Evolutionary conservation across 2,329 filamentous ascomycete genomes (phyloP), one percentile per base, ranked within the genome.

Genomic region (Macroventuria anomochaeta): DNA sequence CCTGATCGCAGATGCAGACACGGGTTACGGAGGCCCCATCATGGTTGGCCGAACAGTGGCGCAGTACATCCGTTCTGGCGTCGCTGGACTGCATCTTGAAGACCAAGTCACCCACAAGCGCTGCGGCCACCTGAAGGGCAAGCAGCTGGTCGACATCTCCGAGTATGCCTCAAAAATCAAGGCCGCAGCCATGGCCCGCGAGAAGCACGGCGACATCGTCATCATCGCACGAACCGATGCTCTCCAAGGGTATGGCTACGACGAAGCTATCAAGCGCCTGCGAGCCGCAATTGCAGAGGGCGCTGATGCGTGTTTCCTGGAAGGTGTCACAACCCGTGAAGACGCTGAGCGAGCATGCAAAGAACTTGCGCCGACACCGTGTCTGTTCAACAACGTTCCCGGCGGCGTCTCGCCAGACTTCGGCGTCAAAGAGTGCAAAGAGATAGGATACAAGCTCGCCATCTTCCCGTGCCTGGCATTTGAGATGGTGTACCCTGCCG

Each of bases 161-260:
- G 79, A 79, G 17, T 88, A 79, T 59, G 67, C 79, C n/a, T 70
- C 76, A n/a, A 78, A 86, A 0, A 84, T 88, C 62, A 75, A 80
- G 0, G 85, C 85, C 0, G 84, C 84, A 0, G 75, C 73, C 11
- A 72, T 77, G 7, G 81, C 84, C 1, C 75, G 84, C 2, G 70
- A 77, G 18, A 72, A 76, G 15, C 67, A 81, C 25, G 75, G 76
- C 10, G 85, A 88, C 57, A 85, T 88, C 31, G 79, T 88, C 23
- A 79, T 88, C 49, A 88, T 89, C 51, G 85, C 85, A 1, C 78
- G 86, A 10, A 88, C 85, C 0, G 86, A 88, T 61, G 82, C 85
- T 1, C 71, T 86, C 3, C 83, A 85, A 55, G 74, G 76, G 0
- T 75, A 79, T 5, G 85, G 85, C 0, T 88, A 83, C 57, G 82